Evolutionary conservation across 1,284 basidiomycete species (phyloP).

Genomic region (Afroboletus lepidellus): DNA sequence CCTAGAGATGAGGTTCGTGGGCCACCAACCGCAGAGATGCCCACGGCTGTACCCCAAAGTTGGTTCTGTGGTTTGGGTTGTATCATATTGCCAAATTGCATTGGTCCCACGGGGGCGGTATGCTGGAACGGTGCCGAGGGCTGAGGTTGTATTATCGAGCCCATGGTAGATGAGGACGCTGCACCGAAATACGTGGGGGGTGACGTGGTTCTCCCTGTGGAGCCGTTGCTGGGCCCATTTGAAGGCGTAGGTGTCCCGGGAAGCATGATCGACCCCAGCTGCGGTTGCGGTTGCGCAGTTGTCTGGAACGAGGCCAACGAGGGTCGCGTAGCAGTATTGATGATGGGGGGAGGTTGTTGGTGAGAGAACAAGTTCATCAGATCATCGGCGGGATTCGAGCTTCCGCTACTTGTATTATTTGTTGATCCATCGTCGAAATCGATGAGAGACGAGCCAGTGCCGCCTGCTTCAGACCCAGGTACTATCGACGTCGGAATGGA

Average conservation of each 20-base stretch:
- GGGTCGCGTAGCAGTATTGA: constrained; percentile 28
- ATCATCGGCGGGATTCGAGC: constrained; percentile 45
- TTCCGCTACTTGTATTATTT: constrained; percentile 15
- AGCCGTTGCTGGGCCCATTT: constrained; percentile 18
- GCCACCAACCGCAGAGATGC: neutral
- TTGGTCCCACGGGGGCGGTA: neutral
- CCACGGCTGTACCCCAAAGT: constrained; percentile 17
- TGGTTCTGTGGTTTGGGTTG: constrained; percentile 21
- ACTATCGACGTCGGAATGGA: constrained; percentile 65
- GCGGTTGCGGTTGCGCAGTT: constrained; percentile 27
- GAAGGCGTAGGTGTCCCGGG: constrained; percentile 44
- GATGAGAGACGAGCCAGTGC: constrained; percentile 57
- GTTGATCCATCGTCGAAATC: constrained; percentile 62
- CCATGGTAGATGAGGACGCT: constrained; percentile 12
- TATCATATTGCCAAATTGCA: constrained; percentile 16
- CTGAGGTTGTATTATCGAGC: constrained; percentile 11
- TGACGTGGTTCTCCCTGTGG: constrained; percentile 16
- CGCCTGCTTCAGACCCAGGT: constrained; percentile 27
- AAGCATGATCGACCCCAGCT: constrained; percentile 49
- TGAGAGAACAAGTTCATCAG: constrained; percentile 56
- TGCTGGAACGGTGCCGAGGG: constrained; percentile 8
- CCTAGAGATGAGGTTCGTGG: constrained; percentile 16
- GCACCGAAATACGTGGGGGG: constrained; percentile 14
- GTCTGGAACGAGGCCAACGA: constrained; percentile 12
- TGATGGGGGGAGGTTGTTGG: constrained; percentile 28